These are phyloP conservation scores for Naganishia liquefaciens DNA, from an alignment of 1,284 basidiomycete species.

Conservation along the genomic window DNA sequence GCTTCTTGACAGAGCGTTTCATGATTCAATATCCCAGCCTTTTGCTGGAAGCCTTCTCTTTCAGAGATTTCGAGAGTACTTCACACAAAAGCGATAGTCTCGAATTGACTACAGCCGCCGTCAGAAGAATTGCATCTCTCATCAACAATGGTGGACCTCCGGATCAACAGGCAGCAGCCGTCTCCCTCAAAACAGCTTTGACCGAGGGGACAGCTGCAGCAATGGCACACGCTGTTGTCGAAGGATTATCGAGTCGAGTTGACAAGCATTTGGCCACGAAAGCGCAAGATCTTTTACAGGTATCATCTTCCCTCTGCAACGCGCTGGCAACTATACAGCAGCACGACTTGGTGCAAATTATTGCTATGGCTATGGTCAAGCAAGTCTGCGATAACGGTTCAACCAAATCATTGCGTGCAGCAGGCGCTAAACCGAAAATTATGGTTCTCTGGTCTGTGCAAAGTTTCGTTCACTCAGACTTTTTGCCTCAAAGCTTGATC, in stretches of 20 bases:
- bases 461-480: conserved; percentile 1
- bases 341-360: neutral
- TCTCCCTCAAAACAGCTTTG: neutral
- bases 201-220: neutral
- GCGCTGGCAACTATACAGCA: conserved; percentile 1
- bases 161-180: neutral
- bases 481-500: conserved; percentile 5
- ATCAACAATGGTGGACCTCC: conserved; percentile 3
- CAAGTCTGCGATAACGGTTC: conserved; percentile 1
- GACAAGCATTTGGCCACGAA: conserved; percentile 3
- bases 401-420: neutral
- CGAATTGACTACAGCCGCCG: neutral
- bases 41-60: neutral
- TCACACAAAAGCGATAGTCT: neutral
- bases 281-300: conserved; percentile 12
- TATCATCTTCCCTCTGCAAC: neutral
- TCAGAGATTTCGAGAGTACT: neutral
- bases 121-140: conserved; percentile 12
- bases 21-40: neutral
- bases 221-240: neutral
- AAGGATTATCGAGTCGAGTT: conserved; percentile 4
- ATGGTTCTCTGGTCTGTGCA: conserved; percentile 14
- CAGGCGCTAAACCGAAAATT: conserved; percentile 13
- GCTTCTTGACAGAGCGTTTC: too few species aligned
- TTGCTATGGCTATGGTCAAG: conserved; percentile 6